Evolutionary conservation across 306 rosid species (phyloP).

Genomic region (Gillenia trifoliata): DNA sequence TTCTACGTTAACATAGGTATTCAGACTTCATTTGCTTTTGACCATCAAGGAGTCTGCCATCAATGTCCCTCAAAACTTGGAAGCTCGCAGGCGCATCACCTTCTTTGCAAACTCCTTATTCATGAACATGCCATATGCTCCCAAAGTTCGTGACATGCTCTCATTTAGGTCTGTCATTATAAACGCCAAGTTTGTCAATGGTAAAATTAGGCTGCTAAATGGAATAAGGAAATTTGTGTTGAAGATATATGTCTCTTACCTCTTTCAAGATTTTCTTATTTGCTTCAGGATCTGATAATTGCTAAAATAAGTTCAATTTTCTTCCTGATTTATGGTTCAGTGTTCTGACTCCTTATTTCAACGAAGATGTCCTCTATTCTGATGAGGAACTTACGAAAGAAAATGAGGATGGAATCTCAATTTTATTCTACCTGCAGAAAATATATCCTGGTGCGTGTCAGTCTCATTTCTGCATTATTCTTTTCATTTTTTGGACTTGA

Average conservation of each 20-base stretch:
- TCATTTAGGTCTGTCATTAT: constrained; percentile 76
- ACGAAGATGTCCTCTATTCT: constrained; percentile 82
- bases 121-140: constrained; percentile 94
- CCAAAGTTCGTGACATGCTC: constrained; percentile 83
- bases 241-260: neutral
- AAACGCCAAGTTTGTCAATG: neutral
- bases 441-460: constrained; percentile 83
- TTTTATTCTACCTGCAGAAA: constrained; percentile 79
- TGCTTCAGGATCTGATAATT: neutral
- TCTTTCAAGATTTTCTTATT: neutral
- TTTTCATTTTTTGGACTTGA: neutral
- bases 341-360: constrained; percentile 95
- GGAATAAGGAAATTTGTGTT: neutral
- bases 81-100: constrained; percentile 97
- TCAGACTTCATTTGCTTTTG: constrained; percentile 86
- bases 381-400: constrained; percentile 52
- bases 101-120: constrained; percentile 96
- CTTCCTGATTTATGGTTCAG: constrained; percentile 39
- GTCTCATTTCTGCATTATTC: constrained; percentile 15
- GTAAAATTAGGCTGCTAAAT: neutral
- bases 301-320: constrained; percentile 15
- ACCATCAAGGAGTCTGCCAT: constrained; percentile 95
- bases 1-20: constrained; percentile 44
- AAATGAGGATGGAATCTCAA: constrained; percentile 95
- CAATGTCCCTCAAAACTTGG: constrained; percentile 92